A percentile compares a stretch with the other conserved stretches of the same genome.
These are phyloP conservation scores for Syzygium malaccense DNA, from an alignment of 441 rosid genomes.

Conservation along the genomic window DNA sequence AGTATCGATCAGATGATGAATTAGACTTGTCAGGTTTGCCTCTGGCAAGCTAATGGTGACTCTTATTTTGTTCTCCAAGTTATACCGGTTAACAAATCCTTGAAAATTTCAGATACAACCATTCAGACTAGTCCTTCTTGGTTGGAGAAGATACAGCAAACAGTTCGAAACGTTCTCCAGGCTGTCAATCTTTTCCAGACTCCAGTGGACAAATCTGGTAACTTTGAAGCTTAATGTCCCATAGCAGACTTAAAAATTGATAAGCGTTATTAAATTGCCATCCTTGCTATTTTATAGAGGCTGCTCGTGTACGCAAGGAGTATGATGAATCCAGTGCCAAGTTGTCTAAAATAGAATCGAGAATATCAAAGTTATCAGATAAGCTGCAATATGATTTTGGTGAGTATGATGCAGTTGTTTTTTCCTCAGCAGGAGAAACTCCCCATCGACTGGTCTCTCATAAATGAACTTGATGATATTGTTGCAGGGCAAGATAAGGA, in stretches of 20 bases:
- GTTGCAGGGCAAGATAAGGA: constrained; percentile 85
- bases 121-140: constrained; percentile 50
- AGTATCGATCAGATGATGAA: constrained; percentile 56
- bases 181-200: constrained; percentile 72
- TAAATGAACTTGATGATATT: neutral
- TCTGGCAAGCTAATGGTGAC: neutral
- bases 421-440: neutral
- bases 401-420: constrained; percentile 19
- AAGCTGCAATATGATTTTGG: constrained; percentile 91
- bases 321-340: constrained; percentile 76
- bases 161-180: constrained; percentile 52
- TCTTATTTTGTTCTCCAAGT: neutral
- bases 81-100: neutral
- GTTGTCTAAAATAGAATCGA: constrained; percentile 79
- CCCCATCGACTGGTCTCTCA: neutral
- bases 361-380: constrained; percentile 70
- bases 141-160: constrained; percentile 84
- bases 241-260: neutral
- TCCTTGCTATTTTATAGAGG: constrained; percentile 36
- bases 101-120: constrained; percentile 34
- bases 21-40: constrained; percentile 52
- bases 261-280: neutral
- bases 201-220: constrained; percentile 81
- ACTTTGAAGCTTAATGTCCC: neutral
- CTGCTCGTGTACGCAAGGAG: constrained; percentile 76